These are phyloP conservation scores for Xylaria intraflava DNA, from an alignment of 495 filamentous ascomycete species.

Conservation along the genomic window DNA sequence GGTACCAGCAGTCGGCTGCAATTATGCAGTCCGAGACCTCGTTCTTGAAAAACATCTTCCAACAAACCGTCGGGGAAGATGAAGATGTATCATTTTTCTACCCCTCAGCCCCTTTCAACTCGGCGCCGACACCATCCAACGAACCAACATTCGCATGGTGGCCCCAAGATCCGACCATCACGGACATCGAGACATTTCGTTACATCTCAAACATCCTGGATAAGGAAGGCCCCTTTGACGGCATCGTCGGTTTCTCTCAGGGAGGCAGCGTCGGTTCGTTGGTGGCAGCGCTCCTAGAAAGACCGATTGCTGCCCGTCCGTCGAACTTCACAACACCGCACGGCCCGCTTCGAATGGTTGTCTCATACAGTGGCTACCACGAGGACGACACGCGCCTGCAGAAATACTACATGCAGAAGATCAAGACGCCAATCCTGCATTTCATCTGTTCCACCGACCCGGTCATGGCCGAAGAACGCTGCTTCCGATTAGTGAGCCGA, in stretches of 20 bases:
- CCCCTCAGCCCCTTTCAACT: not conserved
- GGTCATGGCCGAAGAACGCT: not conserved
- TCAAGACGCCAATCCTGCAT: not conserved
- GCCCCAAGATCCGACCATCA: not conserved
- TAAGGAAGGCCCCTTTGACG: constrained; percentile 5
- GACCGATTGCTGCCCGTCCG: not conserved
- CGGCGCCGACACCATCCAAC: not conserved
- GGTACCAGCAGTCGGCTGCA: not conserved
- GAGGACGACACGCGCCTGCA: not conserved
- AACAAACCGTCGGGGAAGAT: not conserved
- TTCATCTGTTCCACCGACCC: constrained; percentile 1
- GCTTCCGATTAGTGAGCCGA: not conserved
- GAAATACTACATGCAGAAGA: not conserved
- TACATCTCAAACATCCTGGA: not conserved
- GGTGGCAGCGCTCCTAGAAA: not conserved
- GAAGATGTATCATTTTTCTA: not conserved
- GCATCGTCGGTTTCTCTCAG: constrained; percentile 11
- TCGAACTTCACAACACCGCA: not conserved
- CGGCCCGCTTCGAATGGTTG: not conserved
- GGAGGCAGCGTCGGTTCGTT: not conserved
- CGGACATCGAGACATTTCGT: not conserved
- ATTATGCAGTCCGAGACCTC: not conserved
- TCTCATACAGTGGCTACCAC: not conserved
- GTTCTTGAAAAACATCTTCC: not conserved
- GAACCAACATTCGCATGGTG: not conserved